phyloP scores from a whole-genome alignment of 805 yeast genomes.

The Metschnikowia lochheadii region DNA sequence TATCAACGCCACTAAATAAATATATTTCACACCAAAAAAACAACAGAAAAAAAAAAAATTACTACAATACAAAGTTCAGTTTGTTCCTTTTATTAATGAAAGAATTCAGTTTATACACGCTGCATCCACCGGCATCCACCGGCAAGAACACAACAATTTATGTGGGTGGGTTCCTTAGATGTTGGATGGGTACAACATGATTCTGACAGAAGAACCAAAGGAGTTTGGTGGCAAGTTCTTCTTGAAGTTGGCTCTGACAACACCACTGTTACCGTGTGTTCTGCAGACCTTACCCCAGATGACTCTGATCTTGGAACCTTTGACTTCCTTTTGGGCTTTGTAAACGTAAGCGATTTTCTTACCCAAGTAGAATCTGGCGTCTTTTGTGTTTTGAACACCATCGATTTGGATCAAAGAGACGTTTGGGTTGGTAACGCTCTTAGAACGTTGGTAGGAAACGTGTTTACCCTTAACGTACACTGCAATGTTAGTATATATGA shows the following conservation, averaged over 20 bases:
- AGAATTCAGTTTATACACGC: slow-evolving; percentile 21
- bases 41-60: no score
- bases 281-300: slow-evolving; percentile 99
- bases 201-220: slow-evolving; percentile 99
- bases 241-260: slow-evolving; percentile 98
- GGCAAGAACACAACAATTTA: slow-evolving; percentile 10
- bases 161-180: slow-evolving; percentile 55
- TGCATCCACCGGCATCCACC: slow-evolving; percentile 8
- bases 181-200: slow-evolving; percentile 99
- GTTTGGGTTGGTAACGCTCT: slow-evolving; percentile 97
- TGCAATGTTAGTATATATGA: slow-evolving; percentile 39
- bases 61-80: neutral
- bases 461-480: slow-evolving; percentile 99
- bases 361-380: slow-evolving; percentile 98
- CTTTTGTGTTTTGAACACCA: slow-evolving; percentile 88
- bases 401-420: slow-evolving; percentile 95
- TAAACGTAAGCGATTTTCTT: slow-evolving; percentile 99
- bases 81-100: slow-evolving; percentile 15
- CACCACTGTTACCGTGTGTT: slow-evolving; percentile 98
- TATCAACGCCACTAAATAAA: no score
- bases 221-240: slow-evolving; percentile 99
- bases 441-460: slow-evolving; percentile 99
- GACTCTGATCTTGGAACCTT: slow-evolving; percentile 99
- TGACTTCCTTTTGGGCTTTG: slow-evolving; percentile 96
- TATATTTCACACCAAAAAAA: no score